Evolutionary conservation across 2,329 filamentous ascomycete genomes (phyloP), one percentile per base, ranked within the genome.

Genomic region (Colletotrichum simmondsii): DNA sequence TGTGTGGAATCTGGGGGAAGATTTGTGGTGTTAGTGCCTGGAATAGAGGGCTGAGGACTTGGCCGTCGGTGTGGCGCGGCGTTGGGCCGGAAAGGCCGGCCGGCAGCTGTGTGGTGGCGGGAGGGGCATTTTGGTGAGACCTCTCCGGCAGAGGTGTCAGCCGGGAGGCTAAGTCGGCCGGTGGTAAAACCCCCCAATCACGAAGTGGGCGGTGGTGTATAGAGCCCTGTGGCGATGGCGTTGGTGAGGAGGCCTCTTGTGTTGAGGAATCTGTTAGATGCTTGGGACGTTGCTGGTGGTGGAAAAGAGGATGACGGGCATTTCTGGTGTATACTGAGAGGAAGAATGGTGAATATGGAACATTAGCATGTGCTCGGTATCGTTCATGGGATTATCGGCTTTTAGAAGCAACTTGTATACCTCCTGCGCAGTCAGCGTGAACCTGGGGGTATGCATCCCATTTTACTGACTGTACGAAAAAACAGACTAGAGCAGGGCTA

Each of bases 41-140:
- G 30, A 22, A 19, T 6, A 19, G 32, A 59, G 57, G n/a, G 58
- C 19, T 37, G 35, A 19, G 58, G 37, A 42, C 37, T 42, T 42
- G 37, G 64, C 68, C 64, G 64, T 68, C 64, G 57, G 64, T 62
- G 58, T 68, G 64, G 64, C 49, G 58, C 35, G 14, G 32, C 37
- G 58, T 30, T 26, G 28, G 37, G n/a, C 26, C 66, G 66, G 65
- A 60, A 70, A 42, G 35, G 66, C 56, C 66, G 66, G 60, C 60
- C 56, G 60, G 53, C 35, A 65, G 53, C 56, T 60, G 68, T 49
- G 42, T n/a, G 42, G 70, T 49, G 46, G 59, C 22, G 19, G 26
- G 52, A 52, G 58, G 37, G 37, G 3, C n/a, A 46, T n/a, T 57
- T 57, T 70, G 37, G 61, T 49, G 71, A 65, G 59, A 64, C 42